Evolutionary conservation across 345 rosid genomes (phyloP).

Genomic region (Citrus mangshanensis): DNA sequence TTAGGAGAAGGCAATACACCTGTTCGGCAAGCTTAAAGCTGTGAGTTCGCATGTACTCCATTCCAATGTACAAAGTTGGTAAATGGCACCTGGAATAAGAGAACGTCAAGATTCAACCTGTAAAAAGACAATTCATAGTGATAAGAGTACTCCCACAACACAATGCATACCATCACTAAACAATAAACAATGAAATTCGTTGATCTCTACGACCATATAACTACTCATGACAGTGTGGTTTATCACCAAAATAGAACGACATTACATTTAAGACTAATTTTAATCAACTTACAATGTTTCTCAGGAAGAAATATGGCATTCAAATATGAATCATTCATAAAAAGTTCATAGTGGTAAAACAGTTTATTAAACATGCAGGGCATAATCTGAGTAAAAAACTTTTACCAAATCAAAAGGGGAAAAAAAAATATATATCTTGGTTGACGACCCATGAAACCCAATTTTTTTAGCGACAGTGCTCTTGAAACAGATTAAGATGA

Average conservation of each 20-base stretch:
- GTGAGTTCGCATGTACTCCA: constrained; percentile 98
- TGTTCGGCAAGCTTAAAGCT: constrained; percentile 98
- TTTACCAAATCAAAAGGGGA: neutral
- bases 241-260: constrained; percentile 1
- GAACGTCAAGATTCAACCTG: constrained; percentile 75
- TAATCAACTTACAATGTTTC: neutral
- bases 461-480: too few relatives aligned
- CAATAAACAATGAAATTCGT: neutral
- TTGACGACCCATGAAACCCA: too few relatives aligned
- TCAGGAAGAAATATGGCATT: neutral
- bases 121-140: constrained; percentile 49
- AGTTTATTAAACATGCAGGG: neutral
- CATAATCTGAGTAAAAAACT: neutral
- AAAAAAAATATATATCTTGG: neutral
- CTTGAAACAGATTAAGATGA: neutral
- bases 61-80: constrained; percentile 93
- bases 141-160: constrained; percentile 46
- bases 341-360: neutral
- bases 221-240: neutral
- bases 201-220: neutral
- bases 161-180: constrained; percentile 15
- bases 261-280: neutral
- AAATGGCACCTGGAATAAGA: constrained; percentile 96
- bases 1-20: constrained; percentile 41
- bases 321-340: neutral